Base-by-base conservation (phyloP, 2,329 filamentous ascomycete genomes). In the Ceratocystis smalleyi region DNA sequence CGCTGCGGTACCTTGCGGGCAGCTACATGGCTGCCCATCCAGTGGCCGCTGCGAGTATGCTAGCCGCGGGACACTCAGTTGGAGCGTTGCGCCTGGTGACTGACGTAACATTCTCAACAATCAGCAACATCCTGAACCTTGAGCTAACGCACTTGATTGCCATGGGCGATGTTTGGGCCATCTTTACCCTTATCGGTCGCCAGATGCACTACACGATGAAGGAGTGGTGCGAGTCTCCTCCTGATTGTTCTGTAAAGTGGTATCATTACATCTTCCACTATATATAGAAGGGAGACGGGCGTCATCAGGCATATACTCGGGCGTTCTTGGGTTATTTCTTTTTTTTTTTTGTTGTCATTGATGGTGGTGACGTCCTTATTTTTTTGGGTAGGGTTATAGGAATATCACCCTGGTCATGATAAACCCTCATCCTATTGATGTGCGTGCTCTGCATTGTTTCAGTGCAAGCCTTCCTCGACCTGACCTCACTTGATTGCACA, bases 1-100 rank as follows among this genome's bases (percentile, higher is more conserved):
- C 75, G 1, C 71, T 81, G 22, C 73, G 80, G 2, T 69, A 75
- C 2, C 68, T 81, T 24, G 79, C 79, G 1, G 73, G 75, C 45
- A 70, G 74, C 24, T 78, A 76, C 66, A 35, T 64, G 24, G 12
- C 45, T 2, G 62, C 74, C 75, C 8, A 65, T 70, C 6, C 73
- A 8, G 32, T 70, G 73, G 63, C 77, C 77, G 1, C 68, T 78
- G 51, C 64, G 2, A 17, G 17, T 2, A 47, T 65, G 19, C 45
- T 59, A 6, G 63, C 57, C 3, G 63, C 43, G 3, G 59, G 59
- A 12, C 22, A 27, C 19, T 43, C 51, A 19, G 15, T 59, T 12
- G 32, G 43, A 1, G 43, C 69, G 75, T 2, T 69, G 71, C 43
- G 54, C 59, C 22, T 64, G 47, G 10, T 59, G 17, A 27, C 19